Percentiles rank a stretch among this genome's conserved stretches.
These are phyloP conservation scores for Malassezia arunalokei DNA, from an alignment of 1,284 basidiomycete species.

Conservation along the genomic window DNA sequence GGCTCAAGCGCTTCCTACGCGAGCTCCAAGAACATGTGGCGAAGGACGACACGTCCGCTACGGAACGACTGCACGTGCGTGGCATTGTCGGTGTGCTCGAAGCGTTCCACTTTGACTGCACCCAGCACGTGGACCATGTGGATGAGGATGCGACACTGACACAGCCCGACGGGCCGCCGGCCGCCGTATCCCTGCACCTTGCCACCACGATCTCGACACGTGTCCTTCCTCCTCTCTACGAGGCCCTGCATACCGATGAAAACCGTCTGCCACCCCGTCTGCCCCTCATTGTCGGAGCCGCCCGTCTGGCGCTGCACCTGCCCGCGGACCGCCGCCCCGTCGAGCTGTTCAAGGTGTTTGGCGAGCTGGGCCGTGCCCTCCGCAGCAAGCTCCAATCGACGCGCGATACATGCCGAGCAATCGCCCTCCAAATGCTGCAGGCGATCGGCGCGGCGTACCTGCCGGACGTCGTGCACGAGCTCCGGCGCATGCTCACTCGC, in stretches of 20 bases:
- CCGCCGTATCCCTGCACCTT: not conserved
- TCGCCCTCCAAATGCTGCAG: constrained; percentile 68
- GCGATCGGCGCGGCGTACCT: constrained; percentile 66
- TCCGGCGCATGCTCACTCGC: constrained; percentile 67
- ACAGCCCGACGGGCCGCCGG: constrained; percentile 1
- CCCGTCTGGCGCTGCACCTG: constrained; percentile 69
- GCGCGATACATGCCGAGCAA: constrained; percentile 72
- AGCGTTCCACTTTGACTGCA: constrained; percentile 66
- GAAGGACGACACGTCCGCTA: constrained; percentile 9
- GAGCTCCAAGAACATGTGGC: constrained; percentile 46
- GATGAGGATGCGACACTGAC: constrained; percentile 9
- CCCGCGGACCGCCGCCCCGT: constrained; percentile 52
- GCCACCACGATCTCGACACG: constrained; percentile 12
- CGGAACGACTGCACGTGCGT: constrained; percentile 55
- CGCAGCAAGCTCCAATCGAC: constrained; percentile 88
- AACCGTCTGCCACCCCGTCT: constrained; percentile 57
- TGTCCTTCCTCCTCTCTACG: constrained; percentile 40
- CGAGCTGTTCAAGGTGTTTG: constrained; percentile 69
- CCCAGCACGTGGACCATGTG: constrained; percentile 54
- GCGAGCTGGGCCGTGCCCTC: constrained; percentile 71
- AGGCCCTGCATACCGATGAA: constrained; percentile 55
- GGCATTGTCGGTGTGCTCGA: constrained; percentile 74
- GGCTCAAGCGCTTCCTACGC: constrained; percentile 72
- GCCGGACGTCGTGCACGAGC: constrained; percentile 62
- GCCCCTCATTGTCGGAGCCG: constrained; percentile 76